Evolutionary conservation across 1,139 yeast genomes (phyloP).

Genomic region (Hansenula sp.): DNA sequence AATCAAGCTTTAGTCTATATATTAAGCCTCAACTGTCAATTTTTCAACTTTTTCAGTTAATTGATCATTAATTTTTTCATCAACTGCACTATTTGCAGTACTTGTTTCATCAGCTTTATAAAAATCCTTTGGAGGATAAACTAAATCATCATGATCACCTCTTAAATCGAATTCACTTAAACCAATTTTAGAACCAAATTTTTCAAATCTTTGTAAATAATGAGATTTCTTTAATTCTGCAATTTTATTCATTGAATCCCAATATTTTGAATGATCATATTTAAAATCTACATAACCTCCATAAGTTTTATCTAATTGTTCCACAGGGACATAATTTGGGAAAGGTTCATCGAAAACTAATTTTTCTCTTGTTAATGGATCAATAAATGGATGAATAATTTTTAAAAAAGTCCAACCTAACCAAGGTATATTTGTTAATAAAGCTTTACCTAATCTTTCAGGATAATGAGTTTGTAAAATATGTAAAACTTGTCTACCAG

Average conservation of each 20-base stretch:
- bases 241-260: slow-evolving; percentile 66
- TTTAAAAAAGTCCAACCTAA: slow-evolving; percentile 86
- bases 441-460: slow-evolving; percentile 87
- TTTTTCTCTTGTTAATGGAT: slow-evolving; percentile 90
- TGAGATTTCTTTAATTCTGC: slow-evolving; percentile 50
- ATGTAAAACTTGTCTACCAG: slow-evolving; percentile 69
- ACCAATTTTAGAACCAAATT: slow-evolving; percentile 70
- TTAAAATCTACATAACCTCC: slow-evolving; percentile 83
- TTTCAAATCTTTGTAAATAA: slow-evolving; percentile 58
- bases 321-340: slow-evolving; percentile 70
- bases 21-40: neutral
- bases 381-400: slow-evolving; percentile 89
- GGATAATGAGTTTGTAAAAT: slow-evolving; percentile 93
- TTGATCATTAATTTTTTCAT: neutral
- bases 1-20: too few relatives aligned
- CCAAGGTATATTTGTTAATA: slow-evolving; percentile 90
- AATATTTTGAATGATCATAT: slow-evolving; percentile 73
- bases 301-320: slow-evolving; percentile 78
- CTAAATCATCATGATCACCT: slow-evolving; percentile 44
- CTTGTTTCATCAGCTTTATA: neutral
- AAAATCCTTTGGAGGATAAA: slow-evolving; percentile 28
- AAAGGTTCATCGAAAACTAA: slow-evolving; percentile 88
- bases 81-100: neutral
- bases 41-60: neutral
- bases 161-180: slow-evolving; percentile 79